Evolutionary conservation across 179 eudicot species (phyloP).

Genomic region (Drosera spatulata): DNA sequence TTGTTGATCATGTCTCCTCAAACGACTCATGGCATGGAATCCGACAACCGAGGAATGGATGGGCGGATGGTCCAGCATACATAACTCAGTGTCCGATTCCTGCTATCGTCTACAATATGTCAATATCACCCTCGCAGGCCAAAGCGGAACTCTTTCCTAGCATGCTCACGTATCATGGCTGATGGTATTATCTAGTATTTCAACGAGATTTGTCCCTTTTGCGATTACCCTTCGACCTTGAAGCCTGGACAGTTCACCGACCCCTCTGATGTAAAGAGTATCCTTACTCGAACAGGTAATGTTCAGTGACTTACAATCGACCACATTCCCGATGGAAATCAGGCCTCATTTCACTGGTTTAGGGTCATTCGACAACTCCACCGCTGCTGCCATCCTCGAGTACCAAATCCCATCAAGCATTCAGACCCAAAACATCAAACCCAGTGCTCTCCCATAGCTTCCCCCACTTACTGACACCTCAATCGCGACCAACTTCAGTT

Average conservation of each 20-base stretch:
- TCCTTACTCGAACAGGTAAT: no score
- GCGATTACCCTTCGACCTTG: no score
- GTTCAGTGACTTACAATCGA: neutral
- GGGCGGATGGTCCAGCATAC: conserved; percentile 73
- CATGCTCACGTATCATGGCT: conserved; percentile 68
- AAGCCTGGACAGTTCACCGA: no score
- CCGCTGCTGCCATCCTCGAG: conserved; percentile 49
- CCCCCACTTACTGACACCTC: conserved; percentile 55
- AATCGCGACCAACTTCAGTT: conserved; percentile 33
- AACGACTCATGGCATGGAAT: conserved; percentile 86
- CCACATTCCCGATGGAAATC: conserved; percentile 55
- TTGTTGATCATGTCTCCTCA: no score
- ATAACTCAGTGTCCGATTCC: conserved; percentile 61
- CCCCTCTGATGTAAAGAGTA: no score
- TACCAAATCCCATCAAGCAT: conserved; percentile 15
- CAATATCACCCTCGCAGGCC: conserved; percentile 49
- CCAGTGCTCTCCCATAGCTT: conserved; percentile 31
- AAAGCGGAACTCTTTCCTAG: conserved; percentile 56
- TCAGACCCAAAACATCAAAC: conserved; percentile 2
- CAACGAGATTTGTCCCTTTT: no score
- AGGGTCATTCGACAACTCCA: conserved; percentile 67
- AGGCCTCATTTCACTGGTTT: conserved; percentile 51
- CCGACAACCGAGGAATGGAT: conserved; percentile 36
- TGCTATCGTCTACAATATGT: conserved; percentile 48
- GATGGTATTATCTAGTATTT: conserved; percentile 28